These are phyloP conservation scores for Stagonosporopsis cucurbitacearum DNA, from an alignment of 2,329 filamentous ascomycete species.

Conservation along the genomic window DNA sequence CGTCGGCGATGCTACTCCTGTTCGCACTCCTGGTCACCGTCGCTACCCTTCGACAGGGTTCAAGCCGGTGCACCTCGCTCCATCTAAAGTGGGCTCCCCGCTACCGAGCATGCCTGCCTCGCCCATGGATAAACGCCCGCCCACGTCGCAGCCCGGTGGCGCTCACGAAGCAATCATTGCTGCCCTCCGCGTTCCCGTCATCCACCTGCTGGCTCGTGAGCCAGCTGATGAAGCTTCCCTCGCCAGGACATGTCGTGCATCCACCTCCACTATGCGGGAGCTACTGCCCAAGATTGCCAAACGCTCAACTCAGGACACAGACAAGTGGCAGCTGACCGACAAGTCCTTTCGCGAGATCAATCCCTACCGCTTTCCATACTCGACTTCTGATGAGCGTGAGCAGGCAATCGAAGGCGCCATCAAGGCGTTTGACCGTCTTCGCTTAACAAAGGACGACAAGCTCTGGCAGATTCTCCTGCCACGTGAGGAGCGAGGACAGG, in stretches of 20 bases:
- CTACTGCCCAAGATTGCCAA: conserved; percentile 59
- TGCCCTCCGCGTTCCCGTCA: conserved; percentile 54
- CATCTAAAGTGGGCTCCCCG: conserved; percentile 50
- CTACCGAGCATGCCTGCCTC: conserved; percentile 48
- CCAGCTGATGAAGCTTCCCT: conserved; percentile 40
- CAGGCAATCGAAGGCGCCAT: conserved; percentile 68
- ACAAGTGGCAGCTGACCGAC: conserved; percentile 58
- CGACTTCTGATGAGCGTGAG: conserved; percentile 61
- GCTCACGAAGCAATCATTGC: conserved; percentile 42
- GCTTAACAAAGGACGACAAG: conserved; percentile 65
- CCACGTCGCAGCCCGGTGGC: conserved; percentile 52
- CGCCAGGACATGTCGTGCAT: conserved; percentile 42
- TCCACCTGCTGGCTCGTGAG: conserved; percentile 61
- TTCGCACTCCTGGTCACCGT: conserved; percentile 44
- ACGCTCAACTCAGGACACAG: conserved; percentile 55
- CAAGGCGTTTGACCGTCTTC: conserved; percentile 67
- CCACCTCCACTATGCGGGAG: conserved; percentile 37
- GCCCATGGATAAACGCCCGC: conserved; percentile 43
- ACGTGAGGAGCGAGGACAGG: conserved; percentile 66
- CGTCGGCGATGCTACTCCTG: conserved; percentile 43
- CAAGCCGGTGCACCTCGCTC: conserved; percentile 44
- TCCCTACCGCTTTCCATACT: conserved; percentile 67
- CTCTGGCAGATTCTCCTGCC: conserved; percentile 68
- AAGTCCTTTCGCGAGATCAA: conserved; percentile 67
- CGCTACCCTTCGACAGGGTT: conserved; percentile 47